These are phyloP conservation scores for Naganishia randhawae DNA, from an alignment of 768 basidiomycete genomes.

Conservation along the genomic window DNA sequence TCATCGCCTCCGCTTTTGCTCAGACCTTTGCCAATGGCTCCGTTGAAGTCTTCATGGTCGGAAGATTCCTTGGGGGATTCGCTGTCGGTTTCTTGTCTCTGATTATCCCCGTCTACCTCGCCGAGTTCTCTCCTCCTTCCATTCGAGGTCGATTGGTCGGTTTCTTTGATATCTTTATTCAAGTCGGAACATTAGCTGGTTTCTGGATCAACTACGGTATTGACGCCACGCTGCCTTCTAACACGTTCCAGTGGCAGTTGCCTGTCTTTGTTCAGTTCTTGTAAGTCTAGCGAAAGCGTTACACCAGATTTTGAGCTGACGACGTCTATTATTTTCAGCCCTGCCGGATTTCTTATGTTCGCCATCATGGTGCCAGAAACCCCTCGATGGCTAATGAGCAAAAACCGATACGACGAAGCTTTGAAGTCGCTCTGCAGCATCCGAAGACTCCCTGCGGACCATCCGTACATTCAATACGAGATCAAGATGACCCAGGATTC, in stretches of 20 bases:
- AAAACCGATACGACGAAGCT: conserved; percentile 36
- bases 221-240: conserved; percentile 26
- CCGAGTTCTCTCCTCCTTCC: conserved; percentile 37
- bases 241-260: conserved; percentile 33
- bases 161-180: conserved; percentile 37
- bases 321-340: conserved; percentile 27
- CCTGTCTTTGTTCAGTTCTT: conserved; percentile 35
- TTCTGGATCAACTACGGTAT: conserved; percentile 43
- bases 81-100: conserved; percentile 37
- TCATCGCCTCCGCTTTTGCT: conserved; percentile 36
- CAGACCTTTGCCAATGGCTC: conserved; percentile 37
- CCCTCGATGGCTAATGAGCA: conserved; percentile 37
- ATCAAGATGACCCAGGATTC: conserved; percentile 36
- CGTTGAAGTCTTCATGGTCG: conserved; percentile 25
- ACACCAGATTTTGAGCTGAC: conserved; percentile 3
- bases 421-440: conserved; percentile 38
- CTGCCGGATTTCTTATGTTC: conserved; percentile 31
- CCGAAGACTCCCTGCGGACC: conserved; percentile 41
- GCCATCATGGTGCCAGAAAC: conserved; percentile 33
- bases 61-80: conserved; percentile 31
- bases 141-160: conserved; percentile 39
- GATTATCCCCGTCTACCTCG: conserved; percentile 38
- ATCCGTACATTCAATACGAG: conserved; percentile 40
- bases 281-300: conserved; percentile 1
- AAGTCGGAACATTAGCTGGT: conserved; percentile 35